Evolutionary conservation across 2,329 filamentous ascomycete species (phyloP).

Genomic region (Phoma sp.): DNA sequence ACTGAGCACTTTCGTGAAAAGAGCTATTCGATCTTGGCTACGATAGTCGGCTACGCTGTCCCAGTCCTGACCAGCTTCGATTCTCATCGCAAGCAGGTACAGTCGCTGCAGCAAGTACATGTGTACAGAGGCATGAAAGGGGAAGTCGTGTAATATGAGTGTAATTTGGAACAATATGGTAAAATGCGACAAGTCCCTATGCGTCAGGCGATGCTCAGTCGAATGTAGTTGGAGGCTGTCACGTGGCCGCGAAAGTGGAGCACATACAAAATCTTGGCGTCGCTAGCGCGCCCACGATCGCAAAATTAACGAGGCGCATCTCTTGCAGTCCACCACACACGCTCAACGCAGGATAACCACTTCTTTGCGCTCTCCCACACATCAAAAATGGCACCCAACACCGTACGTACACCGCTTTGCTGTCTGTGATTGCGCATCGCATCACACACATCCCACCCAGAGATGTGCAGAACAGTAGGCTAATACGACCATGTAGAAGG

Average conservation of each 20-base stretch:
- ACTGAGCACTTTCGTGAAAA: too few species aligned
- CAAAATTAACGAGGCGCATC: conserved; percentile 21
- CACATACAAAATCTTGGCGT: conserved; percentile 25
- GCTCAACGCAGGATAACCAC: conserved; percentile 82
- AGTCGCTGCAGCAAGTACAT: too few species aligned
- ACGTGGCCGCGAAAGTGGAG: background rate
- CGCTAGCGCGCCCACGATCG: conserved; percentile 24
- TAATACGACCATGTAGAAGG: conserved; percentile 73
- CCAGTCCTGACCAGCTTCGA: too few species aligned
- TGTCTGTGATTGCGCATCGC: conserved; percentile 66
- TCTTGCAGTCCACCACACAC: conserved; percentile 27
- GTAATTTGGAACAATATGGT: too few species aligned
- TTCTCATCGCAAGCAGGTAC: too few species aligned
- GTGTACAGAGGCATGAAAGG: too few species aligned
- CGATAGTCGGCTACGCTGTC: too few species aligned
- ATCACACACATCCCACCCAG: conserved; percentile 19
- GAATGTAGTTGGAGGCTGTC: too few species aligned
- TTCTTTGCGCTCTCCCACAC: conserved; percentile 73
- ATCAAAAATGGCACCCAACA: conserved; percentile 80
- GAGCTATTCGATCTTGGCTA: too few species aligned
- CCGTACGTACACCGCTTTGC: conserved; percentile 98
- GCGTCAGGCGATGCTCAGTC: too few species aligned
- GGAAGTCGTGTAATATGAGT: too few species aligned
- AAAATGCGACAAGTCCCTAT: too few species aligned
- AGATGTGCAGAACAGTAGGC: conserved; percentile 81